A percentile compares a stretch with the other conserved stretches of the same genome.
phyloP scores from a whole-genome alignment of 371 early-diverging fungal species.

The Mortierella sp. region DNA sequence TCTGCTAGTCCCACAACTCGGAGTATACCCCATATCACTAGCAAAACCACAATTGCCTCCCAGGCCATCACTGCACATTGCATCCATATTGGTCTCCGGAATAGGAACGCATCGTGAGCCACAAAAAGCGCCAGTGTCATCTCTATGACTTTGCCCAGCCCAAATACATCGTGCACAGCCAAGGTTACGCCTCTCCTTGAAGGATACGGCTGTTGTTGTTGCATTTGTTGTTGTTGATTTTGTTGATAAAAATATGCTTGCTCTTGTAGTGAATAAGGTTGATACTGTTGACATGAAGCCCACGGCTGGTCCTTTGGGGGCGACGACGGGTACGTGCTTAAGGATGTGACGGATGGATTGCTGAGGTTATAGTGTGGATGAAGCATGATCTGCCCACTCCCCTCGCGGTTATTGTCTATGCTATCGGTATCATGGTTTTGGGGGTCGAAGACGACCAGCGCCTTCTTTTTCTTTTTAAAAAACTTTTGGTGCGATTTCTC shows the following conservation, averaged over 20 bases:
- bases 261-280: background rate
- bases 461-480: constrained; percentile 6
- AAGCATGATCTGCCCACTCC: constrained; percentile 22
- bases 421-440: background rate
- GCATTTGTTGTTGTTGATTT: constrained; percentile 1
- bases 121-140: constrained; percentile 41
- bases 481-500: background rate
- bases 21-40: constrained; percentile 33
- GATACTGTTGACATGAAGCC: background rate
- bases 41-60: constrained; percentile 35
- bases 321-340: background rate
- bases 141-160: constrained; percentile 43
- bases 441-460: background rate
- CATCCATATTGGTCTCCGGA: constrained; percentile 36
- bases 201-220: background rate
- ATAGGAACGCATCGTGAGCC: constrained; percentile 46
- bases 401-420: background rate
- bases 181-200: constrained; percentile 23
- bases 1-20: constrained; percentile 48
- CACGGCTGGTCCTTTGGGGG: constrained; percentile 3
- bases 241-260: constrained; percentile 4
- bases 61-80: constrained; percentile 39
- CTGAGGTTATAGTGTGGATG: constrained; percentile 21
- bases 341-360: constrained; percentile 3
- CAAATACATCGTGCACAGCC: constrained; percentile 46